These are phyloP conservation scores for Closterium sp. DNA, from an alignment of 139 green algal genomes.

Conservation along the genomic window DNA sequence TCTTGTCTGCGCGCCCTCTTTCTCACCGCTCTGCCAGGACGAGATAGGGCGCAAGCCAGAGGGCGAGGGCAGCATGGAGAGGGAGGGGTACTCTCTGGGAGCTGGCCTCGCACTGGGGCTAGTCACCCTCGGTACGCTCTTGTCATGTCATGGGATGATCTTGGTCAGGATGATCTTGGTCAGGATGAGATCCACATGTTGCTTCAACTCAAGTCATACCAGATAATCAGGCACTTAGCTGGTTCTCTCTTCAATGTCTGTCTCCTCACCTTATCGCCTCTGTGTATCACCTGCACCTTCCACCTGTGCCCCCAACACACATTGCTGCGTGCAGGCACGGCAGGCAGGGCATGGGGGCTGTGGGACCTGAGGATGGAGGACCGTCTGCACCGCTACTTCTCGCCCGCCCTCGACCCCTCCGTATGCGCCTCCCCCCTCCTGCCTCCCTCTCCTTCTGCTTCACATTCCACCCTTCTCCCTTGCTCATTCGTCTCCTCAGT, in stretches of 20 bases:
- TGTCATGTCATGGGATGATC: no score
- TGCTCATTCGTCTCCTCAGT: no score
- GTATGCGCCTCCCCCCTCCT: neutral
- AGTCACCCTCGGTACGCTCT: constrained; percentile 72
- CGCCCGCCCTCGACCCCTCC: constrained; percentile 25
- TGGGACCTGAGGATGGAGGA: constrained; percentile 79
- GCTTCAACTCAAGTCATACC: no score
- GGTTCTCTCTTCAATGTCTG: no score
- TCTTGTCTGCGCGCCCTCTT: neutral
- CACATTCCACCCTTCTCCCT: no score
- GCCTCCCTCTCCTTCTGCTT: no score
- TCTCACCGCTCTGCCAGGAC: constrained; percentile 22
- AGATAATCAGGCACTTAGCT: no score
- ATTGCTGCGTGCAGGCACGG: no score
- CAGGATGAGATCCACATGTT: no score
- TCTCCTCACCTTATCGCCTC: neutral
- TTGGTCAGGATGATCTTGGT: no score
- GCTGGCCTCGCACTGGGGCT: constrained; percentile 89
- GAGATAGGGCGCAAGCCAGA: constrained; percentile 79
- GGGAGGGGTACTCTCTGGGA: constrained; percentile 86
- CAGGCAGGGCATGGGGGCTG: constrained; percentile 64
- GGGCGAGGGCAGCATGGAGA: constrained; percentile 51
- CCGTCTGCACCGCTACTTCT: constrained; percentile 70
- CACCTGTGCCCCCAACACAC: no score
- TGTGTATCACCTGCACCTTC: neutral